phyloP scores from a whole-genome alignment of 768 basidiomycete genomes.

The Mycena maculata region DNA sequence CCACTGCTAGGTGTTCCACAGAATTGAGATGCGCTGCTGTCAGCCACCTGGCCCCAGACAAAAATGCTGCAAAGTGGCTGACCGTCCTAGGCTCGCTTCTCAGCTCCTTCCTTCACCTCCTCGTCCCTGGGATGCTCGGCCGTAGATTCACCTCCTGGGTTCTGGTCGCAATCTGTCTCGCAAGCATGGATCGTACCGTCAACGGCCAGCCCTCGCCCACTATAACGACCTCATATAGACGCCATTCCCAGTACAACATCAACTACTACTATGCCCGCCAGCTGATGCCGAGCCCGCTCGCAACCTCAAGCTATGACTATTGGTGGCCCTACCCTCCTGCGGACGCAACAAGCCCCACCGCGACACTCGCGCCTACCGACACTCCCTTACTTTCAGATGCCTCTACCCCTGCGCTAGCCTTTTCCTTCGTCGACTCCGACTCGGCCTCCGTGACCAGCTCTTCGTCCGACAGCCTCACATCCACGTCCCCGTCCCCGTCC shows the following conservation, averaged over 20 bases:
- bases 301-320: slow-evolving; percentile 45
- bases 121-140: not conserved
- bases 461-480: slow-evolving; percentile 8
- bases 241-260: slow-evolving; percentile 19
- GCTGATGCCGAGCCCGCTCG: slow-evolving; percentile 12
- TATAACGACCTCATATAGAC: not conserved
- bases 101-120: no score
- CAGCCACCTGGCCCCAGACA: no score
- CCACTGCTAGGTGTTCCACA: no score
- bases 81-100: no score
- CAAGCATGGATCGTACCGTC: slow-evolving; percentile 4
- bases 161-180: slow-evolving; percentile 17
- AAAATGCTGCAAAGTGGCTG: no score
- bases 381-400: not conserved
- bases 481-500: slow-evolving; percentile 24
- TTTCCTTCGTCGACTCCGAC: slow-evolving; percentile 20
- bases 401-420: slow-evolving; percentile 11
- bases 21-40: no score
- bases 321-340: slow-evolving; percentile 54
- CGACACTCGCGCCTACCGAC: slow-evolving; percentile 18
- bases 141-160: slow-evolving; percentile 8
- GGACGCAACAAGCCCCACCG: slow-evolving; percentile 34
- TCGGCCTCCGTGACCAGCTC: slow-evolving; percentile 11
- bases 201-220: slow-evolving; percentile 12
- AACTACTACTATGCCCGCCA: slow-evolving; percentile 34